Conservation (phyloP, 768 basidiomycete species). For the Serendipita sp. region DNA sequence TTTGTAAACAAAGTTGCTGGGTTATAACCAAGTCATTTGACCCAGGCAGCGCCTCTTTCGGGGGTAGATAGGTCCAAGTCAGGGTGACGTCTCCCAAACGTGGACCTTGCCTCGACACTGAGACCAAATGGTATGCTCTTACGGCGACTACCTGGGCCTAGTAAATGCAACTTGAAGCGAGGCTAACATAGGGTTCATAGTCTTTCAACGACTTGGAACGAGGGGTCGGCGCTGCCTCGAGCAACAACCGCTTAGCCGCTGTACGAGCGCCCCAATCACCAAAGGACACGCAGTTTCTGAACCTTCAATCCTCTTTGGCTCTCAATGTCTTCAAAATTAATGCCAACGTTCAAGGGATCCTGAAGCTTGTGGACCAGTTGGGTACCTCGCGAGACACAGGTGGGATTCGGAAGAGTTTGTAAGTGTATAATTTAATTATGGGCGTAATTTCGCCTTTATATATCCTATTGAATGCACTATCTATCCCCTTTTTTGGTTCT, state of each 20-base stretch:
- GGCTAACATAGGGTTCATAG: neutral
- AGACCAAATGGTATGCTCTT: too few species aligned
- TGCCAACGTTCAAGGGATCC: constrained; percentile 87
- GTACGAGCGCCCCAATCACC: constrained; percentile 23
- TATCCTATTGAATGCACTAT: neutral
- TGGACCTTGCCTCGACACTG: too few species aligned
- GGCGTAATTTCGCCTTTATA: neutral
- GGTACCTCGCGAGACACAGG: constrained; percentile 73
- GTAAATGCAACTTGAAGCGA: too few species aligned
- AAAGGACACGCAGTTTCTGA: constrained; percentile 61
- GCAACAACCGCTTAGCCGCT: neutral
- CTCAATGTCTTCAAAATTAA: constrained; percentile 99
- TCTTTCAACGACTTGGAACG: constrained; percentile 6
- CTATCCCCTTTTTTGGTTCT: neutral
- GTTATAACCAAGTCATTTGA: too few species aligned
- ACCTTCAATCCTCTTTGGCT: constrained; percentile 62
- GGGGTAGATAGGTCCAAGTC: too few species aligned
- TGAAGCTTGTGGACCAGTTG: constrained; percentile 92
- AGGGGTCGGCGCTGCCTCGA: neutral
- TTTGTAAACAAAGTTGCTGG: too few species aligned
- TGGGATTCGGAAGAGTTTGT: constrained; percentile 70
- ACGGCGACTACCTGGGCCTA: too few species aligned
- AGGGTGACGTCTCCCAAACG: too few species aligned
- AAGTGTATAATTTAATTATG: constrained; percentile 21
- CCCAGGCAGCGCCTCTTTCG: too few species aligned